These are phyloP conservation scores for Stemphylium lycopersici DNA, from an alignment of 2,329 filamentous ascomycete species.

Conservation along the genomic window DNA sequence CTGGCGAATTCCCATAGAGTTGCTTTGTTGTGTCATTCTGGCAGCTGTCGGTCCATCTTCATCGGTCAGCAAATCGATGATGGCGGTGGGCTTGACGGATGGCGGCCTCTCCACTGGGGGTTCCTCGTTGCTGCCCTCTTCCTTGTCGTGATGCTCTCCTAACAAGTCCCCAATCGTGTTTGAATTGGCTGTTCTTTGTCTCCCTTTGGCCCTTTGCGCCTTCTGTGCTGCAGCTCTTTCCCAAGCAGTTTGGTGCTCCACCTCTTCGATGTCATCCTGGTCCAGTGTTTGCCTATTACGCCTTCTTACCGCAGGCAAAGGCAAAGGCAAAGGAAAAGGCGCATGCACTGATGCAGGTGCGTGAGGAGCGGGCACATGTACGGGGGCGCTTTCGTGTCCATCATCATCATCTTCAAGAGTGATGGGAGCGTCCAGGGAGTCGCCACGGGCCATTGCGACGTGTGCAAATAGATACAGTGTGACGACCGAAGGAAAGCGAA, in stretches of 20 bases:
- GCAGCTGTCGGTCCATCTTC: neutral
- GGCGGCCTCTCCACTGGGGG: neutral
- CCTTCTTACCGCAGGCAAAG: neutral
- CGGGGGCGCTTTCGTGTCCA: neutral
- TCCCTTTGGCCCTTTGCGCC: neutral
- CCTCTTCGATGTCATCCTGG: constrained; percentile 9
- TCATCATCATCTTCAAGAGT: constrained; percentile 3
- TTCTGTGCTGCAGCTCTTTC: constrained; percentile 4
- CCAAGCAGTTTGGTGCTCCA: constrained; percentile 9
- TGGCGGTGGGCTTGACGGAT: constrained; percentile 1
- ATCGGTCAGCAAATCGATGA: constrained; percentile 6
- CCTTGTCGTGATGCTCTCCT: neutral
- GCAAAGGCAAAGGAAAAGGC: neutral
- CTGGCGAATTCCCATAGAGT: neutral
- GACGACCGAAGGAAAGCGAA: neutral
- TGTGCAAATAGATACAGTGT: no score
- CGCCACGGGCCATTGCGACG: constrained; percentile 6
- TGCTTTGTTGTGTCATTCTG: neutral
- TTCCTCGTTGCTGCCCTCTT: neutral
- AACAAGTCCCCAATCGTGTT: neutral
- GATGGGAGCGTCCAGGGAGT: constrained; percentile 10
- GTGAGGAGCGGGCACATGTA: no score
- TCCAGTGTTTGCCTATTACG: constrained; percentile 6
- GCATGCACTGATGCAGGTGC: neutral
- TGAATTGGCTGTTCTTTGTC: neutral